Evolutionary conservation across 2,329 filamentous ascomycete genomes (phyloP), one percentile per base, ranked within the genome.

Genomic region (Harringtonia lauricola): DNA sequence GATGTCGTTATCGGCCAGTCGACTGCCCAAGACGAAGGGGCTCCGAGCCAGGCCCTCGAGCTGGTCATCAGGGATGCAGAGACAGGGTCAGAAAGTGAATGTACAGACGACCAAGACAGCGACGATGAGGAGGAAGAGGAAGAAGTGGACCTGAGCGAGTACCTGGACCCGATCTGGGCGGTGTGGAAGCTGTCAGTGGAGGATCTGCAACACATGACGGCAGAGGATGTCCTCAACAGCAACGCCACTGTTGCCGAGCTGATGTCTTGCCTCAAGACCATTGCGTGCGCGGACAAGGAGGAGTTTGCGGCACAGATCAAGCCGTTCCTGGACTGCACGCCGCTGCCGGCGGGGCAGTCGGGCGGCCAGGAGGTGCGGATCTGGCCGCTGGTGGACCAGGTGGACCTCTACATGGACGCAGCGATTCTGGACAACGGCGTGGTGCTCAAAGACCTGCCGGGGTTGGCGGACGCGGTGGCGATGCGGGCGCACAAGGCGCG

Each of bases 391-490:
- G 56, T 67, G 1, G 47, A 57, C 0, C 38, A 54, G 1, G 63
- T 66, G 3, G 53, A 57, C 2, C 59, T 76, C 2, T 74, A 64
- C 41, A 59, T 63, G 10, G 70, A 65, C 41, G 59, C 68, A 0
- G 52, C 63, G 1, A 63, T 71, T 1, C 54, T 77, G 1, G 62
- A 62, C 1, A 65, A 68, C 4, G 71, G 72, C 0, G 62, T 71
- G 2, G 64, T 68, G 0, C 58, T 76, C 4, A 71, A 75, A 1
- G 71, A 77, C 47, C 58, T 77, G 0, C 73, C 73, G 0, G 73
- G 74, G 8, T 61, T 72, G 0, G 66, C 68, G 0, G 74, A 78
- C 17, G 45, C 47, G 0, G 47, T 51, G 0, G 44, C 47, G 2
- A 57, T 57, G 18, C 57, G 61, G 2, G 52, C 52, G 0, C 38